Conservation (phyloP, 176 grass and related monocot genomes). For the Oryza brachyantha region DNA sequence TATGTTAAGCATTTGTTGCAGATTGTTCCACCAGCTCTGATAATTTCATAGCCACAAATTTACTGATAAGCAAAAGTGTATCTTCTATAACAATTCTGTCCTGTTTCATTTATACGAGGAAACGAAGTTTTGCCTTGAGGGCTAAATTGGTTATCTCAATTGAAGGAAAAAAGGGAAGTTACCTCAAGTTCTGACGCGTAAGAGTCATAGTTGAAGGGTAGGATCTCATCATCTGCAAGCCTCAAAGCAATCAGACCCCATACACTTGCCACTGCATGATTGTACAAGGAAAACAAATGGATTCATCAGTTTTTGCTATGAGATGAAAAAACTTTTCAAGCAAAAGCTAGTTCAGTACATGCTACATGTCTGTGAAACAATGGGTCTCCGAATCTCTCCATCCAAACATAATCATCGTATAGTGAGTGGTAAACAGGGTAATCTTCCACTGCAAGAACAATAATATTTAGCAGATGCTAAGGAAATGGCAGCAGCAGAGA, state of each 20-base stretch:
- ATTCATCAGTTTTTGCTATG: background rate
- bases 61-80: background rate
- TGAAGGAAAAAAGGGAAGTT: background rate
- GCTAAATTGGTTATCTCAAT: background rate
- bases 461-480: constrained; percentile 11
- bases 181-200: constrained; percentile 59
- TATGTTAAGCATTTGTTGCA: constrained; percentile 15
- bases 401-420: constrained; percentile 86
- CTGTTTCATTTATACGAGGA: background rate
- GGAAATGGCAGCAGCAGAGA: background rate
- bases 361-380: constrained; percentile 84
- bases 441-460: constrained; percentile 40
- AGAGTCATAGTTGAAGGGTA: constrained; percentile 76
- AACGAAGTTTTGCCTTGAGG: background rate
- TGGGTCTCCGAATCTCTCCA: constrained; percentile 84
- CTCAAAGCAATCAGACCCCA: constrained; percentile 90
- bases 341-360: constrained; percentile 41
- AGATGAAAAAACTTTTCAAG: background rate
- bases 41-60: background rate
- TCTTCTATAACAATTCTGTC: background rate
- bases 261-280: constrained; percentile 61
- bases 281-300: background rate
- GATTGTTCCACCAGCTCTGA: background rate
- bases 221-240: constrained; percentile 83
- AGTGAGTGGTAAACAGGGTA: constrained; percentile 87